These are phyloP conservation scores for Ophiostoma populinum DNA, from an alignment of 2,329 filamentous ascomycete genomes.

Conservation along the genomic window DNA sequence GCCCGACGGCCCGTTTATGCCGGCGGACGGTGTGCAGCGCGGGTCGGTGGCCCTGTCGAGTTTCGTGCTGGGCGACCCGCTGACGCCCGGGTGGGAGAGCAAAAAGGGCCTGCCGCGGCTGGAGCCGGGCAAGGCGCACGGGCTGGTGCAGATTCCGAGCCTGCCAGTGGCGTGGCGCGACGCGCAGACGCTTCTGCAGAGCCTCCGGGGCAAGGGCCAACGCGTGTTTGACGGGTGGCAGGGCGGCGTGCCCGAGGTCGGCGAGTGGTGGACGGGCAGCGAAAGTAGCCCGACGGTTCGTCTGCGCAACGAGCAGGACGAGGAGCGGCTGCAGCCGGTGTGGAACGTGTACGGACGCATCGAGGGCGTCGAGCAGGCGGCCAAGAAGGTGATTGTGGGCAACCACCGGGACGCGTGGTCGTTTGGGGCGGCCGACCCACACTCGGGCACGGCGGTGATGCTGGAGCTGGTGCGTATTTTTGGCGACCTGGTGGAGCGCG, in stretches of 20 bases:
- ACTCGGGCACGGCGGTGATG: conserved; percentile 79
- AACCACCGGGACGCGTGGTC: conserved; percentile 91
- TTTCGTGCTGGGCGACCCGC: conserved; percentile 76
- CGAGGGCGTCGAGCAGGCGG: conserved; percentile 61
- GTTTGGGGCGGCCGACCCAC: conserved; percentile 71
- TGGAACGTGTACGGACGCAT: conserved; percentile 86
- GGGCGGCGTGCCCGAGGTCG: conserved; percentile 58
- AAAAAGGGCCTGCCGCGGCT: conserved; percentile 46
- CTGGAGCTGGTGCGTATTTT: conserved; percentile 78
- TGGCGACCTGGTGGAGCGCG: conserved; percentile 54
- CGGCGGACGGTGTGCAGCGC: conserved; percentile 65
- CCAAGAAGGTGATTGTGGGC: conserved; percentile 76
- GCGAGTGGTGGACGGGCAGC: conserved; percentile 55
- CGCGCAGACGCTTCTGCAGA: conserved; percentile 60
- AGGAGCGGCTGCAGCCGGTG: conserved; percentile 64
- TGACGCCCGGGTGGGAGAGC: conserved; percentile 76
- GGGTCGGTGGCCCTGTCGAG: conserved; percentile 66
- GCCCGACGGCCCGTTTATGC: conserved; percentile 65
- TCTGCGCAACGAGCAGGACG: conserved; percentile 75
- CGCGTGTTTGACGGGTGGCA: conserved; percentile 53
- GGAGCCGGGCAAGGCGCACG: conserved; percentile 50
- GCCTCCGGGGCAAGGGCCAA: conserved; percentile 58
- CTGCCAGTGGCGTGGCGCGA: conserved; percentile 81
- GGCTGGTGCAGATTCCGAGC: conserved; percentile 70
- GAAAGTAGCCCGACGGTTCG: conserved; percentile 54